Percentiles rank a stretch among this genome's conserved stretches.
These are phyloP conservation scores for Heritiera fomes DNA, from an alignment of 345 rosid genomes.

Conservation along the genomic window DNA sequence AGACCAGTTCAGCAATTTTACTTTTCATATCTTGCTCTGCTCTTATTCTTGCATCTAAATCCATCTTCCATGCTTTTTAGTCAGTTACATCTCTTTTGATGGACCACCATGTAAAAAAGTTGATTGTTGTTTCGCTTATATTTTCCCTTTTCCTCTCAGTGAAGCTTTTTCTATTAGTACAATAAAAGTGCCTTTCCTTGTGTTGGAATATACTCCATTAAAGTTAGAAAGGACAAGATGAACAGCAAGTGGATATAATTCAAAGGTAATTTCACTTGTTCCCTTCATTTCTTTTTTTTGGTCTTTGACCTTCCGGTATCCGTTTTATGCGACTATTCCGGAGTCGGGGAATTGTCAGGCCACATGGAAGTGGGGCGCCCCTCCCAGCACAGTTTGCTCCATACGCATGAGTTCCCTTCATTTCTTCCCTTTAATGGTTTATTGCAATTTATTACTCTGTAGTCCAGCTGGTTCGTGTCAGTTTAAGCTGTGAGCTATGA, in stretches of 20 bases:
- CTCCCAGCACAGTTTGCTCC: too few species aligned
- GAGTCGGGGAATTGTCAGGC: too few species aligned
- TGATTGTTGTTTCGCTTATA: neutral
- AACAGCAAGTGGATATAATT: neutral
- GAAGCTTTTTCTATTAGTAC: neutral
- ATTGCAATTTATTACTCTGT: neutral
- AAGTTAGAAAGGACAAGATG: constrained; percentile 1
- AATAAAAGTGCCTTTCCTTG: constrained; percentile 1
- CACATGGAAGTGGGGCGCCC: too few species aligned
- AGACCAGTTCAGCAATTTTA: neutral
- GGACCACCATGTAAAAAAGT: neutral
- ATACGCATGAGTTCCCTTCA: neutral
- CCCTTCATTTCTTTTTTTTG: neutral
- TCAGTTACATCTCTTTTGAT: neutral
- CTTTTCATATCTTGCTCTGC: neutral
- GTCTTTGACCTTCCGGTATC: too few species aligned
- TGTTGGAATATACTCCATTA: constrained; percentile 2
- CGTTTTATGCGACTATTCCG: too few species aligned
- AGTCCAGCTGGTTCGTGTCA: neutral
- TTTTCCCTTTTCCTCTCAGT: neutral
- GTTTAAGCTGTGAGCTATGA: neutral
- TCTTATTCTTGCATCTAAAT: neutral
- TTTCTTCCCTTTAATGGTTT: neutral
- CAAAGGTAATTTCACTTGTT: neutral
- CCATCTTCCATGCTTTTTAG: neutral